Percentiles rank a stretch among this genome's conserved stretches.
phyloP scores from a whole-genome alignment of 1,284 basidiomycete species.

The Ganoderma lingzhi region DNA sequence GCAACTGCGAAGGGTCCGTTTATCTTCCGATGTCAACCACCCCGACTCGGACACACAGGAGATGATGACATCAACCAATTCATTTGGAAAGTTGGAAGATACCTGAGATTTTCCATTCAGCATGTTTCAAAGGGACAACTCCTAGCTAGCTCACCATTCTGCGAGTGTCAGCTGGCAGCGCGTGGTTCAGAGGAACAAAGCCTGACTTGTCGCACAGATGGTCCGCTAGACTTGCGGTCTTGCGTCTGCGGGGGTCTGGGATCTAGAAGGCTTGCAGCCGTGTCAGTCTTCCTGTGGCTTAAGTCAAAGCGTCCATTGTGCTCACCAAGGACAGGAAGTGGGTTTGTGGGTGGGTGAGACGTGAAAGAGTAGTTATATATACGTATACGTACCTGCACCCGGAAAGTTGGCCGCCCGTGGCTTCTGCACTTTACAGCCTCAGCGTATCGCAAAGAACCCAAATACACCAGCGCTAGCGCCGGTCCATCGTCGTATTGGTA shows the following conservation, averaged over 20 bases:
- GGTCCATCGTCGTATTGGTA: not conserved
- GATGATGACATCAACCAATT: not conserved
- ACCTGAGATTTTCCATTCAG: too few relatives aligned
- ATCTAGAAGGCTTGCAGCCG: too few relatives aligned
- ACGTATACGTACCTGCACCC: not conserved
- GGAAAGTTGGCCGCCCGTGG: not conserved
- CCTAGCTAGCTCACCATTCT: too few relatives aligned
- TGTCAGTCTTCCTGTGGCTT: too few relatives aligned
- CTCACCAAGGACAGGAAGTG: too few relatives aligned
- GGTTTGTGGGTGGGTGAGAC: not conserved
- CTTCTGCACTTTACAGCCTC: not conserved
- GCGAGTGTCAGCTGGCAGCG: too few relatives aligned
- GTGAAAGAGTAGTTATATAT: not conserved
- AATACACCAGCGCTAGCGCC: not conserved
- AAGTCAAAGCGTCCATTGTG: too few relatives aligned
- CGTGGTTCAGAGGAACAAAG: too few relatives aligned
- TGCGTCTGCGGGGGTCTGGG: too few relatives aligned
- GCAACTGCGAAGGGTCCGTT: not conserved
- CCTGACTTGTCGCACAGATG: too few relatives aligned
- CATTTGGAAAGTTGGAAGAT: not conserved
- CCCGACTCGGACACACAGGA: not conserved
- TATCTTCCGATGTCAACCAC: not conserved
- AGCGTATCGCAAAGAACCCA: not conserved
- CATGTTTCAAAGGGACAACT: too few relatives aligned
- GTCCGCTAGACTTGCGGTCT: too few relatives aligned